Conservation (phyloP, 1,139 yeast species). For the Meyerozyma guilliermondii region DNA sequence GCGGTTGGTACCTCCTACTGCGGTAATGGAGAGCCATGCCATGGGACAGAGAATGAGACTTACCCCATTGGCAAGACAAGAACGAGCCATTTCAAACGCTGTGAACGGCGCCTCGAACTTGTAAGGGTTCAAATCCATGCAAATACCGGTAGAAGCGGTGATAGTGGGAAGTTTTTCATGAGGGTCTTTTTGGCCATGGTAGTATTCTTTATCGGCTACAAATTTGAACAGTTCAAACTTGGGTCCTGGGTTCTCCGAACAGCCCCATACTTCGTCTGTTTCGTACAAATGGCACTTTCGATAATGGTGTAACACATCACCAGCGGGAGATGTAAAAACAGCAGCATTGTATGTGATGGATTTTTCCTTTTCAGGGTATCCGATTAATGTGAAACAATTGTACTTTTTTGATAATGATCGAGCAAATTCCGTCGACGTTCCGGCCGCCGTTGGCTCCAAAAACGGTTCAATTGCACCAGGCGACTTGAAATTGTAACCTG, state of each 20-base stretch:
- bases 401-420: conserved; percentile 42
- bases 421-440: conserved; percentile 54
- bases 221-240: conserved; percentile 39
- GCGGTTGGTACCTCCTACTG: conserved; percentile 39
- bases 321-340: conserved; percentile 54
- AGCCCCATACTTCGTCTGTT: conserved; percentile 81
- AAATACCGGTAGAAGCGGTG: conserved; percentile 69
- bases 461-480: conserved; percentile 54
- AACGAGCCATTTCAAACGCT: conserved; percentile 63
- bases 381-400: conserved; percentile 68
- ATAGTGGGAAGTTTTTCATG: conserved; percentile 8
- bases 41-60: conserved; percentile 70
- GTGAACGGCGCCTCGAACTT: conserved; percentile 76
- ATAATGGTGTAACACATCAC: conserved; percentile 60
- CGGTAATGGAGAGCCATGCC: conserved; percentile 70
- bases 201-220: conserved; percentile 25
- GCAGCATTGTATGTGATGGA: conserved; percentile 65
- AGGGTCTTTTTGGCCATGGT: conserved; percentile 8
- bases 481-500: conserved; percentile 72
- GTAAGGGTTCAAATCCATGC: conserved; percentile 92
- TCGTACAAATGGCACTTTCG: conserved; percentile 74
- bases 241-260: conserved; percentile 55
- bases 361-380: conserved; percentile 63
- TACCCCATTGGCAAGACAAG: conserved; percentile 44
- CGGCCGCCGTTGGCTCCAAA: conserved; percentile 36